These are phyloP conservation scores for Jaenimonas drosophilae DNA, from an alignment of 208 protist genomes.

Conservation along the genomic window DNA sequence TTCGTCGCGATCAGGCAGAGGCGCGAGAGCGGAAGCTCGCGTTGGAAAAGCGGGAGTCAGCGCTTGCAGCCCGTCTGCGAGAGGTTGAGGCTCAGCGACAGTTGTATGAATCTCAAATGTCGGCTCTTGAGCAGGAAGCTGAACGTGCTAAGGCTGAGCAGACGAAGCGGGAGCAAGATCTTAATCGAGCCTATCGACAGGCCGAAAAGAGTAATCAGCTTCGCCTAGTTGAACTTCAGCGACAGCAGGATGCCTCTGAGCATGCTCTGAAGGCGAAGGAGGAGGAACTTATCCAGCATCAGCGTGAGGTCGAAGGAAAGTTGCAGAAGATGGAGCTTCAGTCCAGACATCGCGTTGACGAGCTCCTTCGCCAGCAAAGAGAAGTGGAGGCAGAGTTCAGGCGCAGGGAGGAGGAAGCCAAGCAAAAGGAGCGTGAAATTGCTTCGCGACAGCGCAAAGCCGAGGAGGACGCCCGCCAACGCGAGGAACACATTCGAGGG, in stretches of 20 bases:
- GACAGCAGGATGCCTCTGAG: conserved; percentile 29
- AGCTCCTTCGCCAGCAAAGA: conserved; percentile 36
- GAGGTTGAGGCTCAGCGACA: conserved; percentile 51
- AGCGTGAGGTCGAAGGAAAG: conserved; percentile 38
- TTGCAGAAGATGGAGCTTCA: conserved; percentile 27
- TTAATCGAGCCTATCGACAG: conserved; percentile 20
- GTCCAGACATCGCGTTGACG: conserved; percentile 32
- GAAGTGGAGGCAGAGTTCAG: conserved; percentile 34
- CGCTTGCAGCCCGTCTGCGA: conserved; percentile 30
- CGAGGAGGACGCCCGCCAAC: conserved; percentile 26
- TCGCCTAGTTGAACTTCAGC: conserved; percentile 39
- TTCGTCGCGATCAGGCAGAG: conserved; percentile 41
- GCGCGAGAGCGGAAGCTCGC: conserved; percentile 20
- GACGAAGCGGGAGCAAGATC: conserved; percentile 29
- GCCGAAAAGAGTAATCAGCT: conserved; percentile 18
- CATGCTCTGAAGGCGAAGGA: conserved; percentile 32
- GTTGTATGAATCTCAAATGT: conserved; percentile 53
- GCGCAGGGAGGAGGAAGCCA: conserved; percentile 26
- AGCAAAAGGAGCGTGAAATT: conserved; percentile 33
- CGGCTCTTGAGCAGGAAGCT: conserved; percentile 43
- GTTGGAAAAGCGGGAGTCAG: conserved; percentile 47
- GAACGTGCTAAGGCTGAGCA: conserved; percentile 32
- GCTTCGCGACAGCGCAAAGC: conserved; percentile 13
- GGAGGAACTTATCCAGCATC: conserved; percentile 21
- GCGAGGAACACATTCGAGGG: conserved; percentile 18